Conservation (phyloP, 805 yeast species). For the Candida orba region DNA sequence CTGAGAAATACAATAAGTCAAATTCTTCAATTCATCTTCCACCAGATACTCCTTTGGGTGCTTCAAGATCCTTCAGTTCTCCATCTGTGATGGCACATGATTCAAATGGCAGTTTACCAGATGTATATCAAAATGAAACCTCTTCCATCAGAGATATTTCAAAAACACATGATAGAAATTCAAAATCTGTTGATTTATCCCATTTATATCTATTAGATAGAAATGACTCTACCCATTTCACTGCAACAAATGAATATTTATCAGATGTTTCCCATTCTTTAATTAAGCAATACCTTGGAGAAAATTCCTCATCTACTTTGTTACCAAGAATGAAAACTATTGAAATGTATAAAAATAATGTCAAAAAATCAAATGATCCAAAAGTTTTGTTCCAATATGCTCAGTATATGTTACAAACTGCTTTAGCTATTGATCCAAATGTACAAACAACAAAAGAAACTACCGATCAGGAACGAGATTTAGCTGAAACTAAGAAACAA, state of each 20-base stretch:
- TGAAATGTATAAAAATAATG: constrained; percentile 81
- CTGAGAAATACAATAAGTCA: too few relatives aligned
- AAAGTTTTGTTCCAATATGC: constrained; percentile 85
- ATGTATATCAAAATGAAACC: background rate
- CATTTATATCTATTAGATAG: constrained; percentile 31
- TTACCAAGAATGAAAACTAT: constrained; percentile 77
- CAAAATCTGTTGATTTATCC: constrained; percentile 35
- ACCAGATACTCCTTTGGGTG: constrained; percentile 19
- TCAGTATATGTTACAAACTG: constrained; percentile 82
- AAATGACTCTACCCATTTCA: constrained; percentile 27
- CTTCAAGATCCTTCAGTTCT: constrained; percentile 16
- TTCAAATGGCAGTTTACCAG: constrained; percentile 1
- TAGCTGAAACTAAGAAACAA: constrained; percentile 36
- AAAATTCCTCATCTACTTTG: constrained; percentile 37
- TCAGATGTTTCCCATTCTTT: constrained; percentile 47
- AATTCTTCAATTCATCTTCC: too few relatives aligned
- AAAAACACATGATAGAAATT: constrained; percentile 18
- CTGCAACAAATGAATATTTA: constrained; percentile 32
- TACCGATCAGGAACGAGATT: constrained; percentile 27
- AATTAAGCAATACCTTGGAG: constrained; percentile 48
- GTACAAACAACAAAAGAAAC: background rate
- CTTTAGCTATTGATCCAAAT: constrained; percentile 46
- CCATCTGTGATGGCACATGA: constrained; percentile 3
- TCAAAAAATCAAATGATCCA: constrained; percentile 79
- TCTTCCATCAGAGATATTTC: background rate